Evolutionary conservation across 179 eudicot genomes (phyloP), one percentile per base, ranked within the genome.

Genomic region (Sideroxylon spinosum): DNA sequence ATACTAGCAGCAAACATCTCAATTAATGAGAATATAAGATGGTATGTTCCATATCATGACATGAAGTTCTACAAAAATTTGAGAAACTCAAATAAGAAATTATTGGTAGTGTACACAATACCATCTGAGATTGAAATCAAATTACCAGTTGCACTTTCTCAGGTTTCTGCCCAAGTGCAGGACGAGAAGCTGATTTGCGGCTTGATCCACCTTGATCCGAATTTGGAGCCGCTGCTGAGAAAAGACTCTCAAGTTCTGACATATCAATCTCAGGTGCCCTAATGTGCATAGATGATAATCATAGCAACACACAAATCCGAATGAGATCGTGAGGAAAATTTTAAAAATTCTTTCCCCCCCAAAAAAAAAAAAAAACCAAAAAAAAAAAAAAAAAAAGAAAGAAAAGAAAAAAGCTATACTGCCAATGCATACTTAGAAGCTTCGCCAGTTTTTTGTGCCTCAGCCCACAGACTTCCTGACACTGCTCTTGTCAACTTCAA

Each of bases 381-480:
- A 3, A 3, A 37, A 37, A 37, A 37, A 37, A 37, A 37, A 37
- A 37, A n/a, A n/a, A n/a, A n/a, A n/a, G n/a, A n/a, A n/a, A n/a
- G n/a, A n/a, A n/a, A n/a, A n/a, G n/a, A 6, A 61, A 22, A 79
- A 82, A 79, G 46, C 8, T 29, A 56, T 26, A 44, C 28, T 22
- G 10, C 49, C 59, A 82, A n/a, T 67, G 85, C 86, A 7, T 83
- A 94, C 97, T 88, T 92, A 76, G 91, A 83, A 86, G 88, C 86
- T 81, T 92, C 95, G 22, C 91, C 92, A 76, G 88, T 80, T 86
- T 89, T 94, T 74, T 92, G 95, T 76, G 91, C 67, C 77, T 94
- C 98, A 23, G 95, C 97, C 97, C 98, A 94, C 82, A 94, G 81
- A 86, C 97, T 94, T 74, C 96, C 98, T 82, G 87, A 88, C 86